Conservation (phyloP, 1,284 basidiomycete species). For the Cutaneotrichosporon daszewskae region DNA sequence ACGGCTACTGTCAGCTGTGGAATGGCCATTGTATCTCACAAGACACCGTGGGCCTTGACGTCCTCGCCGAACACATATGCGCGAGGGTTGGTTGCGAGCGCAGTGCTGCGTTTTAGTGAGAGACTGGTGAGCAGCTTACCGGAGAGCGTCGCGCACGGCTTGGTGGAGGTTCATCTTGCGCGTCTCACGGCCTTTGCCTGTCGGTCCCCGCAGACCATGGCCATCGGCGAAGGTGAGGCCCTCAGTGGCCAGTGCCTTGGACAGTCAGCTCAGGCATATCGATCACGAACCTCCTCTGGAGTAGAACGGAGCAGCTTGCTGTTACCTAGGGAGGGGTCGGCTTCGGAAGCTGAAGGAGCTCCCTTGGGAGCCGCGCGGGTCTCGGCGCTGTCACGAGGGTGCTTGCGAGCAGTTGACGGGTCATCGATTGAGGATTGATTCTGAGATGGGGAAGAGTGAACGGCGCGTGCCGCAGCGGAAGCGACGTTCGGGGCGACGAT, state of each 20-base stretch:
- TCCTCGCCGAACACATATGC: slow-evolving; percentile 91
- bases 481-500: too few species aligned
- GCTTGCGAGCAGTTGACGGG: slow-evolving; percentile 4
- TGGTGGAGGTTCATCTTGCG: slow-evolving; percentile 88
- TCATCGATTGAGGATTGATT: slow-evolving; percentile 13
- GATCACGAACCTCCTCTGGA: slow-evolving; percentile 21
- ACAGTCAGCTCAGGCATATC: background rate
- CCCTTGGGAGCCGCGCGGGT: slow-evolving; percentile 5
- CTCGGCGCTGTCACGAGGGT: slow-evolving; percentile 6
- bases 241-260: slow-evolving; percentile 60
- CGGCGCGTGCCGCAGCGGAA: too few species aligned
- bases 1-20: slow-evolving; percentile 4
- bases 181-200: slow-evolving; percentile 71
- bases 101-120: slow-evolving; percentile 54
- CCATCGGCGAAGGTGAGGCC: slow-evolving; percentile 66
- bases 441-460: too few species aligned
- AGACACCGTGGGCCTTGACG: slow-evolving; percentile 88
- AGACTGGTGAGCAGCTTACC: slow-evolving; percentile 51
- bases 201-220: slow-evolving; percentile 50
- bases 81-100: slow-evolving; percentile 74
- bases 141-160: slow-evolving; percentile 79
- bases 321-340: slow-evolving; percentile 32
- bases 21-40: slow-evolving; percentile 63
- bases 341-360: slow-evolving; percentile 11
- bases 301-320: slow-evolving; percentile 28